Percentiles rank a stretch among this genome's conserved stretches.
phyloP scores from a whole-genome alignment of 331 rosid species.

The Telfairia occidentalis region DNA sequence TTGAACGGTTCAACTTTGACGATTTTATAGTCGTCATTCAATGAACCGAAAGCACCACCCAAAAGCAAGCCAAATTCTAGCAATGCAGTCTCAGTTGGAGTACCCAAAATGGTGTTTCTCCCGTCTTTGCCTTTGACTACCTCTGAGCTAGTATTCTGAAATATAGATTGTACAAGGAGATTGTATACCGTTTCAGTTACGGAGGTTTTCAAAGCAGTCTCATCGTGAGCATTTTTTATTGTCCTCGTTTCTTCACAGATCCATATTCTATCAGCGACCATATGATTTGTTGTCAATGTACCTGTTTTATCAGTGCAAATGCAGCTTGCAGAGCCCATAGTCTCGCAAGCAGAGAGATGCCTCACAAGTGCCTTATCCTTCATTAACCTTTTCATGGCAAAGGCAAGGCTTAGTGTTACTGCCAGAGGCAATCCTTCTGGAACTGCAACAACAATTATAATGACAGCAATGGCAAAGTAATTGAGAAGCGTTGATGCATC shows the following conservation, averaged over 20 bases:
- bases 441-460: constrained; percentile 83
- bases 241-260: constrained; percentile 38
- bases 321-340: constrained; percentile 76
- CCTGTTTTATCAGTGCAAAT: constrained; percentile 91
- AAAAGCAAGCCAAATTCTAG: constrained; percentile 56
- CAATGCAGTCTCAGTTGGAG: constrained; percentile 77
- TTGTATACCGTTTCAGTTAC: constrained; percentile 28
- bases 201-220: constrained; percentile 18
- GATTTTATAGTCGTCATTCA: constrained; percentile 34
- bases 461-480: constrained; percentile 71
- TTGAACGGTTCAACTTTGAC: constrained; percentile 72
- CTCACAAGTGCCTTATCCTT: constrained; percentile 77
- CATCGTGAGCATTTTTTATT: constrained; percentile 15
- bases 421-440: constrained; percentile 90
- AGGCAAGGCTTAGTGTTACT: constrained; percentile 82
- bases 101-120: constrained; percentile 41
- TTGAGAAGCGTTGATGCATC: constrained; percentile 53
- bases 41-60: constrained; percentile 41
- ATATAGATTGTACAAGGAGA: constrained; percentile 62
- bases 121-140: constrained; percentile 51
- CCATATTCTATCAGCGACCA: constrained; percentile 71
- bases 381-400: constrained; percentile 86
- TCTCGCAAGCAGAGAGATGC: constrained; percentile 89
- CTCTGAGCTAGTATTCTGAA: constrained; percentile 64
- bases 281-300: constrained; percentile 80